Evolutionary conservation across 352 stramenopile species (phyloP).

Genomic region (Pythium chondricola): DNA sequence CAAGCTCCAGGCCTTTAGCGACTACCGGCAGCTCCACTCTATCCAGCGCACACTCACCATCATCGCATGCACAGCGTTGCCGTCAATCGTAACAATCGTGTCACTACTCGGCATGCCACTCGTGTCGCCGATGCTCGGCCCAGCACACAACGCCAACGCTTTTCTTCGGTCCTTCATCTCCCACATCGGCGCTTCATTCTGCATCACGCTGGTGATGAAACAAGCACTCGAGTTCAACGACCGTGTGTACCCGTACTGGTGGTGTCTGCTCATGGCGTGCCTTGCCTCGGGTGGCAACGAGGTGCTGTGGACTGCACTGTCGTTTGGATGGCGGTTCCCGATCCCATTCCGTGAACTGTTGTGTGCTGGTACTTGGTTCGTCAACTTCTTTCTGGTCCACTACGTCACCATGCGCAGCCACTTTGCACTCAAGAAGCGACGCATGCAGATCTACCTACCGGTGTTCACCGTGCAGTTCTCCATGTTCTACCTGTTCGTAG

Average conservation of each 20-base stretch:
- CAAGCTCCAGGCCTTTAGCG: constrained; percentile 15
- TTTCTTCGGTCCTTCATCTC: constrained; percentile 10
- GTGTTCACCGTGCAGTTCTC: constrained; percentile 11
- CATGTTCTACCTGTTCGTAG: constrained; percentile 15
- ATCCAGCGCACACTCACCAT: constrained; percentile 3
- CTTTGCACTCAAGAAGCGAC: constrained; percentile 1
- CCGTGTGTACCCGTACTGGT: constrained; percentile 3
- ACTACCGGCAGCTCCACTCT: constrained; percentile 12
- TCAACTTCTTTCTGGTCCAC: constrained; percentile 1
- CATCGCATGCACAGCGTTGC: constrained; percentile 1
- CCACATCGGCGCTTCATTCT: constrained; percentile 15
- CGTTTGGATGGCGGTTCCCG: constrained; percentile 13
- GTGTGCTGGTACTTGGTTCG: constrained; percentile 1
- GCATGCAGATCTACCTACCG: constrained; percentile 5
- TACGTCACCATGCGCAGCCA: constrained; percentile 2
- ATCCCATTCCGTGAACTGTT: constrained; percentile 17
- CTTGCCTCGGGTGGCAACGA: constrained; percentile 4
- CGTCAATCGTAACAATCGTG: constrained; percentile 1
- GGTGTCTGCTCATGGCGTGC: constrained; percentile 1
- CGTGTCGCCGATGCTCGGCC: constrained; percentile 2
- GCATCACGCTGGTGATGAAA: constrained; percentile 13
- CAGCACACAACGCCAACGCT: neutral
- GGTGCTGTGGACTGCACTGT: constrained; percentile 3
- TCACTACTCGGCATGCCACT: constrained; percentile 9
- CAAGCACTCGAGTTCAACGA: constrained; percentile 11